phyloP scores from a whole-genome alignment of 2,329 filamentous ascomycete species.

The Plectosphaerella cucumerina region DNA sequence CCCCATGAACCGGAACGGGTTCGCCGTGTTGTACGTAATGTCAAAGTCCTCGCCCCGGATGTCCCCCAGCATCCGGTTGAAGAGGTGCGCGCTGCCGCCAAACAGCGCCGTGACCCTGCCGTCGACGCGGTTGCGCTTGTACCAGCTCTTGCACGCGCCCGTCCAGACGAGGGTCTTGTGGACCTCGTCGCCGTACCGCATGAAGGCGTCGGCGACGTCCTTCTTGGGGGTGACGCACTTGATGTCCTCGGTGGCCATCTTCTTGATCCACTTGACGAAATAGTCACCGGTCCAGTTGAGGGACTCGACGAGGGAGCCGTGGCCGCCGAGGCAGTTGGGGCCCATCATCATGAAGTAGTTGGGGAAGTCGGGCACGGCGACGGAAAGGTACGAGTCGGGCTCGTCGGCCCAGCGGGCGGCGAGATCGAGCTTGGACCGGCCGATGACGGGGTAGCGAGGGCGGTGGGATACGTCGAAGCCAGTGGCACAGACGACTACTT shows the following conservation, averaged over 20 bases:
- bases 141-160: constrained; percentile 4
- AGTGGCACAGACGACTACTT: constrained; percentile 15
- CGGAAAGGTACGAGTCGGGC: constrained; percentile 21
- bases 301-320: constrained; percentile 12
- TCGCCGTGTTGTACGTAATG: constrained; percentile 36
- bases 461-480: constrained; percentile 13
- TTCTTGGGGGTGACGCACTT: constrained; percentile 26
- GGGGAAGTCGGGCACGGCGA: constrained; percentile 22
- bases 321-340: constrained; percentile 10
- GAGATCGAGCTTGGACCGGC: constrained; percentile 40
- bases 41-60: constrained; percentile 45
- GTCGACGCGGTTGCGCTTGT: constrained; percentile 21
- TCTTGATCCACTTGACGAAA: constrained; percentile 16
- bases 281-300: constrained; percentile 21
- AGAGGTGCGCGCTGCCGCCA: constrained; percentile 34
- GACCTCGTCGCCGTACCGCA: constrained; percentile 35
- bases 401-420: constrained; percentile 45
- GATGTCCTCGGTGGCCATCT: constrained; percentile 18
- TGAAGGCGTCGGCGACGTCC: constrained; percentile 28
- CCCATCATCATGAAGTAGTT: constrained; percentile 23
- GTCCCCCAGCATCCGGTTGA: constrained; percentile 26
- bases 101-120: constrained; percentile 41
- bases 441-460: constrained; percentile 37
- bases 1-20: constrained; percentile 42
- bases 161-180: constrained; percentile 36